phyloP scores from a whole-genome alignment of 768 basidiomycete species.

The Pisolithus microcarpus region DNA sequence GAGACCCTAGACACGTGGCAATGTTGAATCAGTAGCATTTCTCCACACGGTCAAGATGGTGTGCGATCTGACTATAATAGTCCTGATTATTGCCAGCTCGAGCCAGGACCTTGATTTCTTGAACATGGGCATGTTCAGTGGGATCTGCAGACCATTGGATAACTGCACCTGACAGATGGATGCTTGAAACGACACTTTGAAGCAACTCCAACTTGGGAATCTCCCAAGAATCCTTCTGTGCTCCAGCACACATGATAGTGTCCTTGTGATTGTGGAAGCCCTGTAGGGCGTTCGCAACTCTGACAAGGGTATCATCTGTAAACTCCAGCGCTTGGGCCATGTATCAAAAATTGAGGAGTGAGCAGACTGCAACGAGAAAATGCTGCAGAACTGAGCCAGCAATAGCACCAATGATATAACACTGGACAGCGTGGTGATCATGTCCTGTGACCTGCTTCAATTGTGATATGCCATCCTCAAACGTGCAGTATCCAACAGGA shows the following conservation, averaged over 20 bases:
- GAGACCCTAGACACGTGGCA: neutral
- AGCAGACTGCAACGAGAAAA: conserved; percentile 28
- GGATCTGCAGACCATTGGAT: conserved; percentile 7
- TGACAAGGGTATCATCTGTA: conserved; percentile 11
- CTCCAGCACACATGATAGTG: conserved; percentile 24
- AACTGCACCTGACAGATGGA: neutral
- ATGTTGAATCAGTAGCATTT: neutral
- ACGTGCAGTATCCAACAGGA: conserved; percentile 30
- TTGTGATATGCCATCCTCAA: conserved; percentile 32
- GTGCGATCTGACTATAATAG: conserved; percentile 1
- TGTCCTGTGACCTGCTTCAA: conserved; percentile 36
- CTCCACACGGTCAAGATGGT: neutral
- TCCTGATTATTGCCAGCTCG: neutral
- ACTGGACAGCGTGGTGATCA: conserved; percentile 32
- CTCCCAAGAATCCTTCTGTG: conserved; percentile 1
- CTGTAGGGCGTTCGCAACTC: conserved; percentile 15
- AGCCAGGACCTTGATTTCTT: conserved; percentile 1
- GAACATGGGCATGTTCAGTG: conserved; percentile 1
- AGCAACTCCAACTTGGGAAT: conserved; percentile 9
- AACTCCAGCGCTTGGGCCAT: conserved; percentile 27
- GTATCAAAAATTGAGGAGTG: conserved; percentile 33
- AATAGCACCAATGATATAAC: conserved; percentile 28
- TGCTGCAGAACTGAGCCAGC: conserved; percentile 24
- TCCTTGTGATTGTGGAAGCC: conserved; percentile 31
- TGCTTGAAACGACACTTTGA: conserved; percentile 2